A percentile compares a stretch with the other conserved stretches of the same genome.
Conservation (phyloP, 192 early-diverging fungal genomes). For the Coemansia sp. region DNA sequence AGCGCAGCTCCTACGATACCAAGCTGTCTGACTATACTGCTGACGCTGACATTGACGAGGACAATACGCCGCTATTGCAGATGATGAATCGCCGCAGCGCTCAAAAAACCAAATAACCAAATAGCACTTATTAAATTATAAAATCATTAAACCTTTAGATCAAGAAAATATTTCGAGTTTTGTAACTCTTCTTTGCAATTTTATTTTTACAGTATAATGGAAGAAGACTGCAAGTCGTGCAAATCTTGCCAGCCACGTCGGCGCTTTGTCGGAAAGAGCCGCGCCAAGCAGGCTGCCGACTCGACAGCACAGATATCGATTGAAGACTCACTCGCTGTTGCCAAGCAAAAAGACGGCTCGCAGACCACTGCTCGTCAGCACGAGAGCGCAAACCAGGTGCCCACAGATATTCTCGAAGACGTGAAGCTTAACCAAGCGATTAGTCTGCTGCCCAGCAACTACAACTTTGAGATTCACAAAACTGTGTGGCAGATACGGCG, state of each 20-base stretch:
- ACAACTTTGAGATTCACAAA: conserved; percentile 99
- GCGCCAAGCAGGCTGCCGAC: conserved; percentile 14
- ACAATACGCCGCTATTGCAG: conserved; percentile 46
- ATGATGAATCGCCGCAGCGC: conserved; percentile 11
- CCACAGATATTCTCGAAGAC: conserved; percentile 82
- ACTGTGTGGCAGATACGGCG: conserved; percentile 86
- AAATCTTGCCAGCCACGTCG: conserved; percentile 44
- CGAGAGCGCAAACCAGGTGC: conserved; percentile 70
- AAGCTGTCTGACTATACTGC: conserved; percentile 32
- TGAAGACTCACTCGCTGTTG: conserved; percentile 46
- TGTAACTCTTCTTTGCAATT: not conserved
- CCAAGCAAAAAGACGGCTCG: conserved; percentile 7
- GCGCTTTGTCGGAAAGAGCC: conserved; percentile 41
- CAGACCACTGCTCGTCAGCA: conserved; percentile 4
- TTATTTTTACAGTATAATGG: not conserved
- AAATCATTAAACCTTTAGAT: too few relatives aligned
- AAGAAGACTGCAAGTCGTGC: conserved; percentile 22
- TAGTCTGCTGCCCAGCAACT: conserved; percentile 84
- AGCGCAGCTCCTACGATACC: conserved; percentile 20
- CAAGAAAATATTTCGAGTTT: too few relatives aligned
- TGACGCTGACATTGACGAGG: conserved; percentile 30
- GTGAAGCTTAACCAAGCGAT: conserved; percentile 81
- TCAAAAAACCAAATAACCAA: conserved; percentile 12
- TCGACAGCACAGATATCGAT: conserved; percentile 33
- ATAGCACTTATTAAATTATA: not conserved